These are phyloP conservation scores for Oryza meyeriana DNA, from an alignment of 176 grass and related monocot species.

Conservation along the genomic window DNA sequence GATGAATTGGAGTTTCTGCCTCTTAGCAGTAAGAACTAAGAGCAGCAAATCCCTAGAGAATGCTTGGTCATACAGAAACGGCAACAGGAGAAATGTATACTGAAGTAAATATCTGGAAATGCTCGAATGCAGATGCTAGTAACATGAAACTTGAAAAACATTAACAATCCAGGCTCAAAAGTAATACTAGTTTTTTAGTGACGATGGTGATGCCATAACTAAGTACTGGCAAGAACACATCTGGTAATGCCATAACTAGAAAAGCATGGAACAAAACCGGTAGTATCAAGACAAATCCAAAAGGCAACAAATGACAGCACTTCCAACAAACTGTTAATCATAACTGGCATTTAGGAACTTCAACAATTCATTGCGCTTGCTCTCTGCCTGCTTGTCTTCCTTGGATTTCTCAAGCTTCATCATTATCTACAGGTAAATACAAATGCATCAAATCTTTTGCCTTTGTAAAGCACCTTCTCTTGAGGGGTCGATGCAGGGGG, in stretches of 20 bases:
- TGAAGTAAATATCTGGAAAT: neutral
- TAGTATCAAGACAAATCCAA: neutral
- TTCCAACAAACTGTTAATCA: constrained; percentile 38
- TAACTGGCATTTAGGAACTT: constrained; percentile 97
- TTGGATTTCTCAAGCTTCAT: constrained; percentile 92
- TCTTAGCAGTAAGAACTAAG: neutral
- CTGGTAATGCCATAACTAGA: neutral
- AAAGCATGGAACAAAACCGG: neutral
- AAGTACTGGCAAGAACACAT: neutral
- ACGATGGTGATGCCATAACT: neutral
- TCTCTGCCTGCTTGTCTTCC: constrained; percentile 91
- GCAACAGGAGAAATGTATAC: neutral
- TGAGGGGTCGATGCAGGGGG: neutral
- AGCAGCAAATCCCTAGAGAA: neutral
- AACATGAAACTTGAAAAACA: constrained; percentile 3
- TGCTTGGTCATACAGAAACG: neutral
- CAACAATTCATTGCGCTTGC: constrained; percentile 78
- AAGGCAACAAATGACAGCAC: neutral
- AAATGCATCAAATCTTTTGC: neutral
- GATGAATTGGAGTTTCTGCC: neutral
- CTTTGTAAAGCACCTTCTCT: neutral
- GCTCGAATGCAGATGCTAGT: neutral
- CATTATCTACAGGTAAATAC: constrained; percentile 60
- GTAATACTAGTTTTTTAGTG: neutral
- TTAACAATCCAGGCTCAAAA: neutral